Evolutionary conservation across 2,329 filamentous ascomycete species (phyloP).

Genomic region (Volutella citrinella): DNA sequence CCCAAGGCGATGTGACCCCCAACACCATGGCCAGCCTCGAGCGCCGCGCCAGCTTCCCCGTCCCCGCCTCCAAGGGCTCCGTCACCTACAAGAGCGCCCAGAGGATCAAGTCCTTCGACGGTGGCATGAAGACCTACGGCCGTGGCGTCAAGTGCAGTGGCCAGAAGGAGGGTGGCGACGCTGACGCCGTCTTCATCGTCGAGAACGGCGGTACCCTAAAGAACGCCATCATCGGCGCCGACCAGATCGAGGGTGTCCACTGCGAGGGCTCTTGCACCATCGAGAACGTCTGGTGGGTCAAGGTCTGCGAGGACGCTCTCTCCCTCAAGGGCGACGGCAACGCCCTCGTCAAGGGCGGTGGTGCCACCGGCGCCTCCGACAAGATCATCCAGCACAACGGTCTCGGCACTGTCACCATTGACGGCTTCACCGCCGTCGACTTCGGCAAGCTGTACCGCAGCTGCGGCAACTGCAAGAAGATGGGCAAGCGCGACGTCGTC

Average conservation of each 20-base stretch:
- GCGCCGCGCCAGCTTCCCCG: constrained; percentile 21
- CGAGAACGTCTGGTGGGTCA: constrained; percentile 23
- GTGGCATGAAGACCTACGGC: constrained; percentile 22
- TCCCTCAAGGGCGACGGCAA: constrained; percentile 19
- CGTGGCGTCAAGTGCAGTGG: constrained; percentile 20
- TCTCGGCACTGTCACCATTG: constrained; percentile 6
- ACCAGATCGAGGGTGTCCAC: constrained; percentile 21
- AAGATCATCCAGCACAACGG: constrained; percentile 7
- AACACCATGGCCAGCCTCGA: constrained; percentile 24
- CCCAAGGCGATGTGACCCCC: constrained; percentile 21
- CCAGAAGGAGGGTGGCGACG: constrained; percentile 14
- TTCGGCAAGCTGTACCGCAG: constrained; percentile 7
- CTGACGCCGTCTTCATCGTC: constrained; percentile 19
- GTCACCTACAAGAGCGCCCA: constrained; percentile 21
- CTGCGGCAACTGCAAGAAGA: constrained; percentile 8
- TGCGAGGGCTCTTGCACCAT: constrained; percentile 21
- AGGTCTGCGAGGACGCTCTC: constrained; percentile 22
- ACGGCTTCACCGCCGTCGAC: constrained; percentile 5
- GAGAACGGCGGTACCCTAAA: constrained; percentile 22
- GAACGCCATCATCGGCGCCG: constrained; percentile 20
- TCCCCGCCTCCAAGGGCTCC: constrained; percentile 23
- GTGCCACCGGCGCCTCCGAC: constrained; percentile 4
- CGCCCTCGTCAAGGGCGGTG: constrained; percentile 13
- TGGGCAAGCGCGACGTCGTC: constrained; percentile 3
- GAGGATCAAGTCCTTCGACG: constrained; percentile 16